These are phyloP conservation scores for Castanea sativa DNA, from an alignment of 306 rosid species.

Conservation along the genomic window DNA sequence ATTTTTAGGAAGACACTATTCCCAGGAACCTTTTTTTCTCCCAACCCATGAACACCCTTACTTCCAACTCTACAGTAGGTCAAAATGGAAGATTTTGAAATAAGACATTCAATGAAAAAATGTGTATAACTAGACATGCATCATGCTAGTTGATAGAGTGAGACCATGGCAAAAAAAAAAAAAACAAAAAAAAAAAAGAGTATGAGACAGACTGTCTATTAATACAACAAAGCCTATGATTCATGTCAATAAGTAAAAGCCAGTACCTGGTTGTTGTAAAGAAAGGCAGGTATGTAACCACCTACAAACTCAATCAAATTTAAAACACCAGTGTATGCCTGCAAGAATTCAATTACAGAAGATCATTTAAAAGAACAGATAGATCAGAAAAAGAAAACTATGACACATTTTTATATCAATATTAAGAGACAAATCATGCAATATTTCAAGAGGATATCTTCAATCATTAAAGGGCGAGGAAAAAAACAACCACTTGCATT, in stretches of 20 bases:
- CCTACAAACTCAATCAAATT: constrained; percentile 78
- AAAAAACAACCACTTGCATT: background rate
- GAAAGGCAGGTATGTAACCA: constrained; percentile 65
- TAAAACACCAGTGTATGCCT: constrained; percentile 78
- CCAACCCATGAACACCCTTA: background rate
- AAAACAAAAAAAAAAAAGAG: background rate
- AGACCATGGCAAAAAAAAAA: background rate
- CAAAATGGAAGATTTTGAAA: background rate
- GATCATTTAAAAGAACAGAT: background rate
- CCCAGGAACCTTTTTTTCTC: too few species aligned
- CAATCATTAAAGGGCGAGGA: background rate
- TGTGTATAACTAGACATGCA: background rate
- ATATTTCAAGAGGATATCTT: background rate
- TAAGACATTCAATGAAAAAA: background rate
- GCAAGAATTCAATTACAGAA: constrained; percentile 33
- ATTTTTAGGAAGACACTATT: too few species aligned
- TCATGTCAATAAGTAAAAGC: constrained; percentile 18
- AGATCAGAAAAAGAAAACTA: constrained; percentile 6
- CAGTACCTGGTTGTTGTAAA: constrained; percentile 89
- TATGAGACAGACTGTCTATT: constrained; percentile 1
- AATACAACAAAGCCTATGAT: background rate
- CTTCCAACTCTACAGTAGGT: background rate
- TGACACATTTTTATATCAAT: background rate
- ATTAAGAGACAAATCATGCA: background rate
- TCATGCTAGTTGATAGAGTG: background rate